Base-by-base conservation (phyloP, 2,329 filamentous ascomycete species). In the Cercospora janseana region DNA sequence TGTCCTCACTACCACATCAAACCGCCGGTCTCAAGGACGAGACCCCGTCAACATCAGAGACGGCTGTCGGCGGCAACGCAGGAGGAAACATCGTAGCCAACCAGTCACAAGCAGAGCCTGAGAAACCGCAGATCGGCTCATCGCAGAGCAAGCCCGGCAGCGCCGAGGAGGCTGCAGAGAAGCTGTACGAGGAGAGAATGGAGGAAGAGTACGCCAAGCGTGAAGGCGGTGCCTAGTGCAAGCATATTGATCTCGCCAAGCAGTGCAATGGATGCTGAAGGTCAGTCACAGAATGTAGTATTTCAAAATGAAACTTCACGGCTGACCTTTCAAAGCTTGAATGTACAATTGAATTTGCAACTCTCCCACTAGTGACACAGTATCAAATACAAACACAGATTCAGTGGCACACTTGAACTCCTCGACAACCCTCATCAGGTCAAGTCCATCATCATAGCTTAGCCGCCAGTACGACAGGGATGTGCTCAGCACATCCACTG, bases 131-230 rank as follows among this genome's bases (percentile, higher is more conserved):
- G 32, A 61, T 58, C 20, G 56, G 55, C 23, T 60, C 63, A 15
- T 59, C 56, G 18, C 26, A 37, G 9, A 63, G 63, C 29, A 63
- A 69, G 41, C 61, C 59, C 3, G 60, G 58, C 26, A 61, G 58
- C 16, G 63, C 68, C 1, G 66, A 69, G 38, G 60, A 54, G 6
- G 61, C 63, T 16, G 63, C 62, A 2, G 69, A 69, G 50, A 67
- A 63, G 56, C 34, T 67, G 46, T 72, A 70, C 54, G 66, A 68
- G 51, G 67, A 72, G 59, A 63, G 61, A 16, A 73, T 73, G 55
- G 69, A 72, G 58, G 70, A 71, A 1, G 71, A 73, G 54, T 73
- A 72, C 60, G 71, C 70, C 2, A 73, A 73, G 66, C 60, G 69
- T 21, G 70, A 73, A 57, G 70, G 71, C 7, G 70, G 70, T 35